Percentiles rank a stretch among this genome's conserved stretches.
Conservation (phyloP, 1,284 basidiomycete species). For the Microbotryum violaceum region DNA sequence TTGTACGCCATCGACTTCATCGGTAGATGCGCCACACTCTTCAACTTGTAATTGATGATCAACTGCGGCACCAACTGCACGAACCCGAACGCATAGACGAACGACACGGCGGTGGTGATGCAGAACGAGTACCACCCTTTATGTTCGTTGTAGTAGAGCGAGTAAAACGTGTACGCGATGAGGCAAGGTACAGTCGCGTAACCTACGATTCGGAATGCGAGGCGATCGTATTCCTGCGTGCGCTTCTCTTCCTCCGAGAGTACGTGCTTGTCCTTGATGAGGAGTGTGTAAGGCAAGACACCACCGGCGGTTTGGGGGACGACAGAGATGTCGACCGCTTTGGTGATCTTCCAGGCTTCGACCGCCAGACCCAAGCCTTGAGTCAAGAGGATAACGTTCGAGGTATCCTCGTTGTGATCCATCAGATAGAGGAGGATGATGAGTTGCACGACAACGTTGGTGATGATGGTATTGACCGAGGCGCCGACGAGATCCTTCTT, state of each 20-base stretch:
- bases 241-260: constrained; percentile 89
- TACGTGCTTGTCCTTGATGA: constrained; percentile 86
- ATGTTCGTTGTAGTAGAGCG: constrained; percentile 69
- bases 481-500: constrained; percentile 60
- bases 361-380: constrained; percentile 61
- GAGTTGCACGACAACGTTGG: constrained; percentile 80
- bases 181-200: constrained; percentile 78
- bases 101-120: constrained; percentile 48
- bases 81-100: constrained; percentile 95
- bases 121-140: constrained; percentile 92
- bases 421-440: constrained; percentile 69
- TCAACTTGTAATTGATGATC: constrained; percentile 47
- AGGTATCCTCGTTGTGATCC: constrained; percentile 90
- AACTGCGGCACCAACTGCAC: constrained; percentile 87
- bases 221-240: constrained; percentile 88
- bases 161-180: constrained; percentile 79
- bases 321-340: constrained; percentile 73
- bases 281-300: constrained; percentile 66
- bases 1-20: constrained; percentile 70
- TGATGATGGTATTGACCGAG: constrained; percentile 57
- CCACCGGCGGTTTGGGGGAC: constrained; percentile 55
- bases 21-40: constrained; percentile 85
- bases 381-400: constrained; percentile 57
- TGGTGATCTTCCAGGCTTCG: constrained; percentile 86
- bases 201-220: constrained; percentile 85